These are phyloP conservation scores for Pistacia vera DNA, from an alignment of 345 rosid genomes.

Conservation along the genomic window DNA sequence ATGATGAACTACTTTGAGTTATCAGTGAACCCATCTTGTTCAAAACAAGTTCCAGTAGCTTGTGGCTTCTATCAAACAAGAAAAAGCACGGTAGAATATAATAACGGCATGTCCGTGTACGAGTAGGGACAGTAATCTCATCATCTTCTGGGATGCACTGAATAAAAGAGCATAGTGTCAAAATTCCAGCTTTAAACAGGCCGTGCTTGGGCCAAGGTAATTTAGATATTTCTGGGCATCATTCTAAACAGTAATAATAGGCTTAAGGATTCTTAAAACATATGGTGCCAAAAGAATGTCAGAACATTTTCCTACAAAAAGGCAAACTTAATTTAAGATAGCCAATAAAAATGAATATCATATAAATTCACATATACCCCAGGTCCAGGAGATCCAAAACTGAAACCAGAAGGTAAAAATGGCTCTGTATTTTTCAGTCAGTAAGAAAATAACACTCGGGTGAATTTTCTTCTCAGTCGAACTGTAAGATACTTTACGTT, in stretches of 20 bases:
- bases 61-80: constrained; percentile 62
- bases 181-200: too few species aligned
- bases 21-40: constrained; percentile 39
- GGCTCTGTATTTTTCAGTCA: background rate
- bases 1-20: constrained; percentile 30
- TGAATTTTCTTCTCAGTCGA: background rate
- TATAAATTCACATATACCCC: background rate
- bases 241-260: too few species aligned
- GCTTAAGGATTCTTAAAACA: too few species aligned
- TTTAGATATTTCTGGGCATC: too few species aligned
- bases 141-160: constrained; percentile 58
- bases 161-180: constrained; percentile 20
- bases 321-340: background rate
- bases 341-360: background rate
- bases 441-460: background rate
- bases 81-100: constrained; percentile 58
- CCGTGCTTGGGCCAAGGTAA: too few species aligned
- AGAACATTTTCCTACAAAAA: background rate
- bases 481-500: background rate
- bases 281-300: background rate
- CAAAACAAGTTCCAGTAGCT: constrained; percentile 50
- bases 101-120: constrained; percentile 34
- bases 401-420: background rate
- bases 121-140: constrained; percentile 24
- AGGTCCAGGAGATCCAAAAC: constrained; percentile 2